Percentiles rank a stretch among this genome's conserved stretches.
Evolutionary conservation across 2,329 filamentous ascomycete genomes (phyloP).

Genomic region (Myriosclerotinia duriaeana): DNA sequence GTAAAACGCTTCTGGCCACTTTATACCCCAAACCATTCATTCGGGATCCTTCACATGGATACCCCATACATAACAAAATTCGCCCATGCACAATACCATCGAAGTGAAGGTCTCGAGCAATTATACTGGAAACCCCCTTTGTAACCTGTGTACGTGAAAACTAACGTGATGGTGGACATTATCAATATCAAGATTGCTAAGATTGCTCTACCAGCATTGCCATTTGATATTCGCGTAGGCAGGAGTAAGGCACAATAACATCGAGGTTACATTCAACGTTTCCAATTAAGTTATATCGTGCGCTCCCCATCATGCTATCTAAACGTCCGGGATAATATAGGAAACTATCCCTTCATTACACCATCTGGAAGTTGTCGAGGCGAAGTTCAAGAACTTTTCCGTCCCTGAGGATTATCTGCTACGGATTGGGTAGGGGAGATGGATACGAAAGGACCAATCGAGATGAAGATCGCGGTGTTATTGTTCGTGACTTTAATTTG

Average conservation of each 20-base stretch:
- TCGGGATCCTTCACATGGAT: neutral
- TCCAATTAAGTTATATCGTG: neutral
- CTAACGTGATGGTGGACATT: neutral
- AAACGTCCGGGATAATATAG: too few relatives aligned
- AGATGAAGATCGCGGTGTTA: neutral
- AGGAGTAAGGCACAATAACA: neutral
- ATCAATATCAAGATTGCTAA: neutral
- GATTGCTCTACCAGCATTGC: neutral
- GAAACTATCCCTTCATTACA: neutral
- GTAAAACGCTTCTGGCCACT: neutral
- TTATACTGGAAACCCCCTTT: neutral
- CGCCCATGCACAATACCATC: neutral
- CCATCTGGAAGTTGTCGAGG: neutral
- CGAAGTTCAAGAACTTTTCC: neutral
- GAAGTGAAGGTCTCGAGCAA: neutral
- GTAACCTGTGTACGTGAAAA: neutral
- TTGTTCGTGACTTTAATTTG: neutral
- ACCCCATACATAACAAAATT: neutral
- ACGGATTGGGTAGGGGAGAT: neutral
- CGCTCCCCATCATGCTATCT: neutral
- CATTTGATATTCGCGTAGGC: neutral
- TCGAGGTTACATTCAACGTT: neutral
- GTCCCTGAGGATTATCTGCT: neutral
- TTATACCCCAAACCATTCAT: neutral
- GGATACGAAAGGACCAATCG: neutral